A percentile compares a stretch with the other conserved stretches of the same genome.
Evolutionary conservation across 306 rosid genomes (phyloP).

Genomic region (Erythrophleum fordii): DNA sequence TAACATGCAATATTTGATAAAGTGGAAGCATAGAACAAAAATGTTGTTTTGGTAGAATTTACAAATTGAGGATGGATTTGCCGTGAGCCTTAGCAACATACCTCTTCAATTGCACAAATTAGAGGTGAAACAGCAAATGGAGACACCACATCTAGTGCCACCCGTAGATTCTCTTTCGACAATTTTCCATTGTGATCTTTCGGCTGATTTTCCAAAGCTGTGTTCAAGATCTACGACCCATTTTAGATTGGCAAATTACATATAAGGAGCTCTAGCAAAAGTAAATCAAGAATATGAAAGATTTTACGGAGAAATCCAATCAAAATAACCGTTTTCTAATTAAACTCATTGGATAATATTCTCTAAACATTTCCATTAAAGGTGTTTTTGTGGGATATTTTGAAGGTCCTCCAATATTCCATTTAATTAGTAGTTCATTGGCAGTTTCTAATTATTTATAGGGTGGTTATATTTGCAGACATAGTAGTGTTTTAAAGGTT

Average conservation of each 20-base stretch:
- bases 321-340: conserved; percentile 73
- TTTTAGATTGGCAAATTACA: conserved; percentile 19
- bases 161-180: conserved; percentile 62
- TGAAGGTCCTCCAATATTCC: no score
- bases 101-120: conserved; percentile 79
- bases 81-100: conserved; percentile 36
- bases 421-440: no score
- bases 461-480: no score
- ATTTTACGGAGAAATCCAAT: background rate
- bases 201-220: conserved; percentile 66
- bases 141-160: conserved; percentile 66
- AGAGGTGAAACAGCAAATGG: conserved; percentile 92
- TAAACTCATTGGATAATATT: conserved; percentile 82
- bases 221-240: conserved; percentile 66
- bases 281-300: conserved; percentile 5
- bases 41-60: background rate
- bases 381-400: no score
- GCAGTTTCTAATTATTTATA: no score
- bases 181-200: conserved; percentile 76
- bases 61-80: background rate
- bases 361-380: conserved; percentile 82
- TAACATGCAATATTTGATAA: background rate
- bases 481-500: no score
- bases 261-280: background rate
- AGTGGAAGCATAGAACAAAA: background rate